Evolutionary conservation across 768 basidiomycete species (phyloP).

Genomic region (Leccinum obscurum): DNA sequence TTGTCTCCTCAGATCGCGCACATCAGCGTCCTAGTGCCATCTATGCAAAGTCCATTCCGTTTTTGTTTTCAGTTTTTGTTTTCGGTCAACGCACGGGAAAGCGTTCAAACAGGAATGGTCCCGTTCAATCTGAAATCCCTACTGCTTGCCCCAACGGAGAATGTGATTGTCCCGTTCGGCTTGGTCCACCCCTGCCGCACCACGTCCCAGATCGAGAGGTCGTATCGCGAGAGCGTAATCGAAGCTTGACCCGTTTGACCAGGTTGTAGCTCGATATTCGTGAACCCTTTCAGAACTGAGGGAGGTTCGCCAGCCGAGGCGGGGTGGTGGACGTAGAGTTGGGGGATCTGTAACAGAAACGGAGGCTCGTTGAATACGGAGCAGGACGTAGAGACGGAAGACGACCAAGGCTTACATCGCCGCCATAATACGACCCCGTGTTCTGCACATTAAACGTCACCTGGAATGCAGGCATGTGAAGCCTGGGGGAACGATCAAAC

Average conservation of each 20-base stretch:
- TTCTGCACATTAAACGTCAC: slow-evolving; percentile 70
- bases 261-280: slow-evolving; percentile 50
- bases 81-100: neutral
- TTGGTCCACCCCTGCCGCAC: slow-evolving; percentile 72
- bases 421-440: slow-evolving; percentile 59
- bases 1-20: neutral
- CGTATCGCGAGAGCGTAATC: slow-evolving; percentile 65
- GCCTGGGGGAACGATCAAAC: slow-evolving; percentile 36
- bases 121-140: slow-evolving; percentile 58
- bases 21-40: neutral
- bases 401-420: slow-evolving; percentile 49
- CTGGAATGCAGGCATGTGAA: slow-evolving; percentile 62
- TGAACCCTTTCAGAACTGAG: slow-evolving; percentile 69
- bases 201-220: slow-evolving; percentile 77
- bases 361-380: neutral
- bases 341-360: slow-evolving; percentile 53
- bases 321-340: slow-evolving; percentile 74
- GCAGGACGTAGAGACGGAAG: neutral
- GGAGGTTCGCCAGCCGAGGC: slow-evolving; percentile 67
- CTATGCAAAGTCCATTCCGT: neutral
- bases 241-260: slow-evolving; percentile 48
- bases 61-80: neutral
- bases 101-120: slow-evolving; percentile 21
- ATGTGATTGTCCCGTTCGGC: slow-evolving; percentile 59
- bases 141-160: slow-evolving; percentile 71